Conservation (phyloP, 176 grass and related monocot genomes). For the Canna indica region DNA sequence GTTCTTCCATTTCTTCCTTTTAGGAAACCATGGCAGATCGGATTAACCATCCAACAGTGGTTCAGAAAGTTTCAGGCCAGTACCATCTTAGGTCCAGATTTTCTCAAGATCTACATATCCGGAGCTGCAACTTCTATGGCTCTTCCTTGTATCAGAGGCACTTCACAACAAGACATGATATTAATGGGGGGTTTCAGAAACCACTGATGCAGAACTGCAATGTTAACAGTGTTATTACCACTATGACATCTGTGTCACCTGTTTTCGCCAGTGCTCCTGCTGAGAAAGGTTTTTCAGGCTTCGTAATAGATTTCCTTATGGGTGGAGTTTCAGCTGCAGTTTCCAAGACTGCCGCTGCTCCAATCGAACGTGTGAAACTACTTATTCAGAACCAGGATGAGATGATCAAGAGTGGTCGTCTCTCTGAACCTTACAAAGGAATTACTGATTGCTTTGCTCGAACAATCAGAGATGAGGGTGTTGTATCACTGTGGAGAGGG, state of each 20-base stretch:
- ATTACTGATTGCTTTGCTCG: constrained; percentile 73
- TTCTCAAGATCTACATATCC: constrained; percentile 34
- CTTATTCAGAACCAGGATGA: constrained; percentile 97
- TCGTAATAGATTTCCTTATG: constrained; percentile 82
- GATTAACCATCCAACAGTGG: constrained; percentile 48
- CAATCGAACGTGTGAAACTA: constrained; percentile 88
- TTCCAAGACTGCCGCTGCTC: constrained; percentile 90
- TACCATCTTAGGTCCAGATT: constrained; percentile 58
- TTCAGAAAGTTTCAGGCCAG: constrained; percentile 54
- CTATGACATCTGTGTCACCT: constrained; percentile 30
- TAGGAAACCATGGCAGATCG: constrained; percentile 58
- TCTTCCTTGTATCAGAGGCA: constrained; percentile 35
- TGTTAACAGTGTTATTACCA: constrained; percentile 23
- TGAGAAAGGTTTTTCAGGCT: constrained; percentile 57
- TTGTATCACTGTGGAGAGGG: constrained; percentile 64
- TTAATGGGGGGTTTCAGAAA: constrained; percentile 30
- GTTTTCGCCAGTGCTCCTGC: constrained; percentile 57
- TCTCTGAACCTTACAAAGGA: constrained; percentile 88
- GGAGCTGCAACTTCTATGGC: constrained; percentile 33
- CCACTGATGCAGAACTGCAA: constrained; percentile 25
- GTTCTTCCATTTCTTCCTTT: background rate
- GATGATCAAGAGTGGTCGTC: constrained; percentile 86
- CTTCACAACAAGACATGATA: constrained; percentile 33
- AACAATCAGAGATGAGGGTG: constrained; percentile 83
- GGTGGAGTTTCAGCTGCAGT: constrained; percentile 89